Conservation (phyloP, 2,329 filamentous ascomycete genomes). For the Epichloe festucae region DNA sequence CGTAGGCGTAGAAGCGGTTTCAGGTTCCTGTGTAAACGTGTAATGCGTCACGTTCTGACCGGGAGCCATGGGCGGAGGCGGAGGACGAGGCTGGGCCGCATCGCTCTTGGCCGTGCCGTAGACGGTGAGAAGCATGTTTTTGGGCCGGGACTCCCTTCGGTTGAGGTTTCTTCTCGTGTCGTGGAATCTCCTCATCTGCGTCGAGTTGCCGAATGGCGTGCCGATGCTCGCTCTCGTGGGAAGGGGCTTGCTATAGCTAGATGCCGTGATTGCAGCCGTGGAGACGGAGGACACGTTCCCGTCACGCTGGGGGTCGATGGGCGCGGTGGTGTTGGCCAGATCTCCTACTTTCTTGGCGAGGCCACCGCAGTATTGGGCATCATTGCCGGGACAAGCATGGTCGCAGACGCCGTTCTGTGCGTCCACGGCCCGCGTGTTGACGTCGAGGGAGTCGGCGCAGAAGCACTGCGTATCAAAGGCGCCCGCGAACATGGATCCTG, state of each 20-base stretch:
- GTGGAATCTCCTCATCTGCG: neutral
- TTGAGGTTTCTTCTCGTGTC: neutral
- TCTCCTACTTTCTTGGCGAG: constrained; percentile 7
- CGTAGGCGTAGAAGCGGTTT: neutral
- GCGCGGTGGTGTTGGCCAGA: constrained; percentile 3
- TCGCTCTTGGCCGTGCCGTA: constrained; percentile 26
- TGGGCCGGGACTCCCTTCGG: constrained; percentile 16
- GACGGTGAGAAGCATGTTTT: constrained; percentile 26
- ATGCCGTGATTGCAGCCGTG: too few relatives aligned
- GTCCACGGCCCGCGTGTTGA: constrained; percentile 21
- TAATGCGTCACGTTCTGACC: constrained; percentile 7
- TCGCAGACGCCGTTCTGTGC: constrained; percentile 16
- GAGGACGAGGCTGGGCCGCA: constrained; percentile 11
- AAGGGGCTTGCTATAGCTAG: neutral
- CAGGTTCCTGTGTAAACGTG: neutral
- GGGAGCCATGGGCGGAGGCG: constrained; percentile 22
- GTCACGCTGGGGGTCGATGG: neutral
- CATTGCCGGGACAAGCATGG: constrained; percentile 28
- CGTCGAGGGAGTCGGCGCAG: constrained; percentile 29
- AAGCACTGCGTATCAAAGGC: constrained; percentile 29
- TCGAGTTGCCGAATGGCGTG: neutral
- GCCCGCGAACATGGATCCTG: constrained; percentile 24
- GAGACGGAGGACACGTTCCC: neutral
- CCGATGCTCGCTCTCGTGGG: neutral
- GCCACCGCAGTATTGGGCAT: constrained; percentile 29